Base-by-base conservation (phyloP, 441 rosid species). In the Pelargonium australe region DNA sequence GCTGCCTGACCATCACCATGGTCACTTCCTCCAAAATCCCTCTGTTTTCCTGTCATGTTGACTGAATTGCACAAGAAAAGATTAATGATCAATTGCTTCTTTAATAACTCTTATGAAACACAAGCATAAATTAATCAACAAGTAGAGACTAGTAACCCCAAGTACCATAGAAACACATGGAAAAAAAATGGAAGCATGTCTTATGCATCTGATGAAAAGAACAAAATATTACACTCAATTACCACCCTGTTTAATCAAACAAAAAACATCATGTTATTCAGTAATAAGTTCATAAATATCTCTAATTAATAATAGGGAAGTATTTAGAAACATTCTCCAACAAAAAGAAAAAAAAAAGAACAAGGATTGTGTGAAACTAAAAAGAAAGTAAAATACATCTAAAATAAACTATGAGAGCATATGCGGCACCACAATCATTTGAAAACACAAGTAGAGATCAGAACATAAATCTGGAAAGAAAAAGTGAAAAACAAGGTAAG, bases 11-110 rank as follows among this genome's bases (percentile, higher is more conserved):
- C 99, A 82, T 95, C 98, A 70, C 95, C 97, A 67, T 69, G 78
- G 70, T 95, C 98, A 65, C 82, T 67, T 72, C 99, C 98, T 79
- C 97, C 99, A 81, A 89, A 92, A 41, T 95, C 97, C 77, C 94
- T 87, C 72, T 75, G 89, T 79, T 85, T 92, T 47, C 88, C 91
- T 75, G 84, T 68, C 76, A 79, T 77, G 77, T 86, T 87, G 72
- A 90, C 98, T 95, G 87, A 85, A 83, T 58, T 66, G 64, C 65
- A 10, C 31, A 53, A 80, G 64, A 58, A 67, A 34, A 65, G 72
- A 73, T 58, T 67, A 75, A 72, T 61, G 47, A 66, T 28, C 51
- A 53, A 73, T 68, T 63, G 37, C 41, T 60, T 20, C 64, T 53
- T 14, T 60, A 23, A 7, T 60, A 57, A 23, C 28, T 60, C 25